These are phyloP conservation scores for Amaranthus palmeri DNA, from an alignment of 148 eudicot genomes.

Conservation along the genomic window DNA sequence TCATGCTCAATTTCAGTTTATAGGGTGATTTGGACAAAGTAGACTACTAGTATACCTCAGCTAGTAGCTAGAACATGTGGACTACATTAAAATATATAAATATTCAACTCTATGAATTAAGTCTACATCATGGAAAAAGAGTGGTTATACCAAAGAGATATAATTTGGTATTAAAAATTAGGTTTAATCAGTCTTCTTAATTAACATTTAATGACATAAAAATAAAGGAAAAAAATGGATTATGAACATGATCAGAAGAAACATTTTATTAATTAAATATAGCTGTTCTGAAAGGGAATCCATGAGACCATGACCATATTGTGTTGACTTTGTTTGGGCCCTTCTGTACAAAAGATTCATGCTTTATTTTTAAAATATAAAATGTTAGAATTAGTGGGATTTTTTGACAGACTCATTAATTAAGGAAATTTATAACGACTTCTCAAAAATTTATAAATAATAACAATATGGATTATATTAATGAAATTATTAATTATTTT, in stretches of 20 bases:
- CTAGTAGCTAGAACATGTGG: slow-evolving; percentile 14
- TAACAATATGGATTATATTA: neutral
- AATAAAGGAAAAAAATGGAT: slow-evolving; percentile 10
- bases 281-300: slow-evolving; percentile 18
- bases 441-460: no score
- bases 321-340: slow-evolving; percentile 34
- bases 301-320: slow-evolving; percentile 19
- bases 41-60: no score
- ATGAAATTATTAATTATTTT: neutral
- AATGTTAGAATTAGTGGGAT: neutral
- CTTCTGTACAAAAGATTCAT: slow-evolving; percentile 13
- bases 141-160: slow-evolving; percentile 27
- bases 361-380: slow-evolving; percentile 2
- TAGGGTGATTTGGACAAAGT: no score
- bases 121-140: slow-evolving; percentile 30
- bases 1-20: no score
- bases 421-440: neutral
- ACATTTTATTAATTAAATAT: neutral
- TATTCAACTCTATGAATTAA: slow-evolving; percentile 17
- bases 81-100: neutral
- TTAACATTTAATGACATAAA: slow-evolving; percentile 14
- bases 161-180: neutral
- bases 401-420: slow-evolving; percentile 2
- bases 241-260: slow-evolving; percentile 18
- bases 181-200: slow-evolving; percentile 17